A percentile compares a stretch with the other conserved stretches of the same genome.
Conservation (phyloP, 345 rosid genomes). For the Syzygium jambos region DNA sequence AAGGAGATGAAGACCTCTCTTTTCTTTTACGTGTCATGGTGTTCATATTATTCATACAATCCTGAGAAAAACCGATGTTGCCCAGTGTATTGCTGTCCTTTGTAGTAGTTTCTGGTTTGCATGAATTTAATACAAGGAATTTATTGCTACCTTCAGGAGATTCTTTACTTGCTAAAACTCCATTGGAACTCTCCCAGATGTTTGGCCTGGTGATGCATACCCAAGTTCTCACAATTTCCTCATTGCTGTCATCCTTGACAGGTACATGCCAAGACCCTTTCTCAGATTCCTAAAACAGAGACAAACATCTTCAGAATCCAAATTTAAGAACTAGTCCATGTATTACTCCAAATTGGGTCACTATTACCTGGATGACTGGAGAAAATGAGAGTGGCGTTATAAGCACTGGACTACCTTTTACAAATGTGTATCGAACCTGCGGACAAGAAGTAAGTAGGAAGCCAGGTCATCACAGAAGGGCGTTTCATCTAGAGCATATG, state of each 20-base stretch:
- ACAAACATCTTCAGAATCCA: not conserved
- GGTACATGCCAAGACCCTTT: conserved; percentile 94
- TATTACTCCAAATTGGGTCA: not conserved
- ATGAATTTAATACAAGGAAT: not conserved
- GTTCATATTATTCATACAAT: not conserved
- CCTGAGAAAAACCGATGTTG: not conserved
- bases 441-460: not conserved
- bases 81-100: not conserved
- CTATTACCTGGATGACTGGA: conserved; percentile 54
- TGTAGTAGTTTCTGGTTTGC: not conserved
- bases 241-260: conserved; percentile 12
- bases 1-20: conserved; percentile 19
- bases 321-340: not conserved
- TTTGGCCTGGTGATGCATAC: conserved; percentile 47
- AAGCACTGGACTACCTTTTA: conserved; percentile 52
- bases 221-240: conserved; percentile 39
- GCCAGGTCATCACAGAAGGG: not conserved
- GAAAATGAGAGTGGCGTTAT: conserved; percentile 67
- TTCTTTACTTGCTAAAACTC: conserved; percentile 4
- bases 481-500: not conserved
- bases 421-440: conserved; percentile 68
- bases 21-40: conserved; percentile 23
- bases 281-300: conserved; percentile 60
- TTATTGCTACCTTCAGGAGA: conserved; percentile 7
- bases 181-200: conserved; percentile 1